Conservation (phyloP, 2,329 filamentous ascomycete species). For the Microcyclospora tardicrescens region DNA sequence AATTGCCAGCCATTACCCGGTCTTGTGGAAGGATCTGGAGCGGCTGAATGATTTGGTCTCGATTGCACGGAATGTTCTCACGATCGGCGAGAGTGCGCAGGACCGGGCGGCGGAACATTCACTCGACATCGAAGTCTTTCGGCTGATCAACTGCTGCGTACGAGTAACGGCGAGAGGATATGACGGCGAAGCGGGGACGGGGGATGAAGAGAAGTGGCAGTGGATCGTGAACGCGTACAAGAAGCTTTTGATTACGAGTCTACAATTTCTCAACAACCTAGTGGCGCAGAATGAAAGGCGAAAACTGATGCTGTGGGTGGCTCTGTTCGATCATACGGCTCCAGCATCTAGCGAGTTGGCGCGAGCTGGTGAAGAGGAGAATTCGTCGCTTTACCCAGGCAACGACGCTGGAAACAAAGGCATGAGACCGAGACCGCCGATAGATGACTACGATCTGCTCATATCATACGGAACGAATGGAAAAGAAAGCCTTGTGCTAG, state of each 20-base stretch:
- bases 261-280: constrained; percentile 56
- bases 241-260: constrained; percentile 49
- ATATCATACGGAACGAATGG: constrained; percentile 18
- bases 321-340: constrained; percentile 41
- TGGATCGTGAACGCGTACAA: constrained; percentile 53
- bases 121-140: constrained; percentile 49
- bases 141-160: constrained; percentile 50
- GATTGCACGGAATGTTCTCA: constrained; percentile 49
- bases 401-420: too few relatives aligned
- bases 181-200: constrained; percentile 48
- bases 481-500: constrained; percentile 7
- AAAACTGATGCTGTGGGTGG: constrained; percentile 52
- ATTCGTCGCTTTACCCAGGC: background rate
- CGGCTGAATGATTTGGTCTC: constrained; percentile 49
- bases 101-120: constrained; percentile 48
- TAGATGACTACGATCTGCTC: constrained; percentile 16
- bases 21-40: constrained; percentile 49
- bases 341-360: background rate
- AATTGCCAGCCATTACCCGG: constrained; percentile 47
- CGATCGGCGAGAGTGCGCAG: constrained; percentile 47
- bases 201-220: constrained; percentile 53
- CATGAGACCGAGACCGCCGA: constrained; percentile 13
- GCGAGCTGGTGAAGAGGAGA: background rate
- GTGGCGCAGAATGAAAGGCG: constrained; percentile 53
- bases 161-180: constrained; percentile 51